Conservation (phyloP, 345 rosid genomes). For the Dipteronia dyeriana region DNA sequence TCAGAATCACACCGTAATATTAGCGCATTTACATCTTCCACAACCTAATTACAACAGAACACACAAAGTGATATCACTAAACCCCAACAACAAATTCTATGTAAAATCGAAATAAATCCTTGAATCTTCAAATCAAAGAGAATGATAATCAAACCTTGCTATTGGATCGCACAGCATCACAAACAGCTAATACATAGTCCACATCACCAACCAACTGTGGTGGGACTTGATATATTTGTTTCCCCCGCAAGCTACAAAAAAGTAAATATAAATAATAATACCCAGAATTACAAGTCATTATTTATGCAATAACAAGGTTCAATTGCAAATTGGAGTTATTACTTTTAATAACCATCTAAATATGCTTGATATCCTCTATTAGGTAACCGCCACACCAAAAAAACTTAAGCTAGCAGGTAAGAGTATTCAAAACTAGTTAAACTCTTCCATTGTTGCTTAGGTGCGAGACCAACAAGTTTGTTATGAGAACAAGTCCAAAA, state of each 20-base stretch:
- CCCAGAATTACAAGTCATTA: not conserved
- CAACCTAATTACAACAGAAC: conserved; percentile 47
- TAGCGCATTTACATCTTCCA: conserved; percentile 82
- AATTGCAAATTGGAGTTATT: not conserved
- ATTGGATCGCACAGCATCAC: conserved; percentile 56
- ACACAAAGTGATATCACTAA: conserved; percentile 16
- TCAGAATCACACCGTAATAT: conserved; percentile 70
- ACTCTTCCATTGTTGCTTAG: not conserved
- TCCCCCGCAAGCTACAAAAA: conserved; percentile 71
- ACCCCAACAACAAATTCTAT: conserved; percentile 5
- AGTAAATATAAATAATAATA: conserved; percentile 22
- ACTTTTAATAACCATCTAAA: not conserved
- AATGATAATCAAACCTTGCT: conserved; percentile 48
- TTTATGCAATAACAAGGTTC: not conserved
- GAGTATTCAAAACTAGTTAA: not conserved
- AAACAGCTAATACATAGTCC: conserved; percentile 77
- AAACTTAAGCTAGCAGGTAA: not conserved
- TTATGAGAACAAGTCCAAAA: not conserved
- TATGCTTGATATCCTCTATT: not conserved
- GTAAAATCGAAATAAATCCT: conserved; percentile 12
- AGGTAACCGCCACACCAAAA: not conserved
- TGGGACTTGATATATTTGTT: conserved; percentile 74
- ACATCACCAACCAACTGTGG: conserved; percentile 65
- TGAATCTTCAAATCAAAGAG: conserved; percentile 18
- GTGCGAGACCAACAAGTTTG: not conserved